Percentiles rank a stretch among this genome's conserved stretches.
Conservation (phyloP, 2,329 filamentous ascomycete genomes). For the Aaosphaeria arxii region DNA sequence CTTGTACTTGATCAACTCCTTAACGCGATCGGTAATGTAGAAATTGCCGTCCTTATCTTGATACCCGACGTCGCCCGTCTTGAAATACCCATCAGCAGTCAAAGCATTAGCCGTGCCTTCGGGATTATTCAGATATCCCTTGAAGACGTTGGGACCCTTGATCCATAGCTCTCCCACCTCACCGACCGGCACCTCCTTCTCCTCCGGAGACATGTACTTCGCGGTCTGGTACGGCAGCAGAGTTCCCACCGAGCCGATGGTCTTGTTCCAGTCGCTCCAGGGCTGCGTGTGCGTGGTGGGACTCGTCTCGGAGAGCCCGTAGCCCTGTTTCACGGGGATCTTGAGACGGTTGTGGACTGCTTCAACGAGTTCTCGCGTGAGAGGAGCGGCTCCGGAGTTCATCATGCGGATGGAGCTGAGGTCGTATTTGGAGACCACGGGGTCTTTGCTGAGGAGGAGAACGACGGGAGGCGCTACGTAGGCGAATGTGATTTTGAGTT, state of each 20-base stretch:
- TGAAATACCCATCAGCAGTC: constrained; percentile 79
- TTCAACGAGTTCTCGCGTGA: constrained; percentile 77
- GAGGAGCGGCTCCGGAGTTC: constrained; percentile 82
- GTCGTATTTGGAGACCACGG: constrained; percentile 75
- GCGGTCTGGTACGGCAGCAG: constrained; percentile 76
- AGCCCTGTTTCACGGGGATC: constrained; percentile 86
- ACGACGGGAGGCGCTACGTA: constrained; percentile 86
- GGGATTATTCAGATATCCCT: constrained; percentile 73
- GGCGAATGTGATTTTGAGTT: constrained; percentile 69
- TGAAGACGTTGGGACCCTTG: constrained; percentile 76
- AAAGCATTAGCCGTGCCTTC: constrained; percentile 69
- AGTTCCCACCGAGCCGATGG: constrained; percentile 74
- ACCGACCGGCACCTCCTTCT: constrained; percentile 60
- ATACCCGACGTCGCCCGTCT: constrained; percentile 82
- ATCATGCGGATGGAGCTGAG: constrained; percentile 76
- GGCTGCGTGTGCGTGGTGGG: constrained; percentile 73
- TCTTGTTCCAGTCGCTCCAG: constrained; percentile 72
- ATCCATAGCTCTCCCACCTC: constrained; percentile 63
- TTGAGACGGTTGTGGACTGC: constrained; percentile 70
- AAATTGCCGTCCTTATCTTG: constrained; percentile 76
- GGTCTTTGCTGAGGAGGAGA: constrained; percentile 75
- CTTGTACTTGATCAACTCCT: constrained; percentile 44
- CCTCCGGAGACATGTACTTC: constrained; percentile 68
- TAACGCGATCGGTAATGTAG: constrained; percentile 78
- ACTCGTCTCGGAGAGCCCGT: constrained; percentile 83